Conservation (phyloP, 768 basidiomycete genomes). For the Rubroboletus pulcherrimus region DNA sequence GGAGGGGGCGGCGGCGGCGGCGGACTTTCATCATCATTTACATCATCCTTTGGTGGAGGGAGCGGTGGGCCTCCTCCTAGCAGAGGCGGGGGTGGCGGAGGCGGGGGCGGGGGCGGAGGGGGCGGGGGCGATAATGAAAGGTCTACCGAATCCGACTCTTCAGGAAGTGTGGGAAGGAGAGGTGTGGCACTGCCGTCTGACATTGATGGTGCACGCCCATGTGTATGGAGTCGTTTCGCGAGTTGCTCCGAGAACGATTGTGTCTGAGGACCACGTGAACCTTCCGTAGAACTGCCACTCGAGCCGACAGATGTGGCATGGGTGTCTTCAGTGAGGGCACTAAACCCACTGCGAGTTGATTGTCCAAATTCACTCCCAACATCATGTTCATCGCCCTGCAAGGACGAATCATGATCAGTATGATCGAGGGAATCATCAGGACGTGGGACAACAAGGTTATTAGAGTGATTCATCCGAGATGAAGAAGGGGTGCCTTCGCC, state of each 20-base stretch:
- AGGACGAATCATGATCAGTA: slow-evolving; percentile 42
- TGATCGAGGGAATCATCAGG: slow-evolving; percentile 42
- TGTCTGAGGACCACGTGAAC: slow-evolving; percentile 33
- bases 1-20: slow-evolving; percentile 37
- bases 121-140: slow-evolving; percentile 28
- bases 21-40: slow-evolving; percentile 18
- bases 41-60: slow-evolving; percentile 17
- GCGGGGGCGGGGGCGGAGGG: slow-evolving; percentile 11
- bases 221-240: slow-evolving; percentile 50
- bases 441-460: slow-evolving; percentile 42
- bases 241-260: slow-evolving; percentile 62
- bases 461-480: slow-evolving; percentile 36
- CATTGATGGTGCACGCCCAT: slow-evolving; percentile 41
- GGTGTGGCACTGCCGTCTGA: slow-evolving; percentile 35
- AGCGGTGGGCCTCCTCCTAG: slow-evolving; percentile 12
- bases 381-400: slow-evolving; percentile 46
- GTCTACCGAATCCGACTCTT: slow-evolving; percentile 32
- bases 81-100: slow-evolving; percentile 8
- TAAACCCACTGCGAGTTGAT: slow-evolving; percentile 36
- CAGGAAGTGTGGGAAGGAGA: slow-evolving; percentile 37
- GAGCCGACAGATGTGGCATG: slow-evolving; percentile 55
- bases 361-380: slow-evolving; percentile 55
- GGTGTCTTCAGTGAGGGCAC: slow-evolving; percentile 48
- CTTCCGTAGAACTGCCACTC: slow-evolving; percentile 36
- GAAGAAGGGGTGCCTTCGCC: slow-evolving; percentile 41